Base-by-base conservation (phyloP, 768 basidiomycete species). In the Zangia roseola region DNA sequence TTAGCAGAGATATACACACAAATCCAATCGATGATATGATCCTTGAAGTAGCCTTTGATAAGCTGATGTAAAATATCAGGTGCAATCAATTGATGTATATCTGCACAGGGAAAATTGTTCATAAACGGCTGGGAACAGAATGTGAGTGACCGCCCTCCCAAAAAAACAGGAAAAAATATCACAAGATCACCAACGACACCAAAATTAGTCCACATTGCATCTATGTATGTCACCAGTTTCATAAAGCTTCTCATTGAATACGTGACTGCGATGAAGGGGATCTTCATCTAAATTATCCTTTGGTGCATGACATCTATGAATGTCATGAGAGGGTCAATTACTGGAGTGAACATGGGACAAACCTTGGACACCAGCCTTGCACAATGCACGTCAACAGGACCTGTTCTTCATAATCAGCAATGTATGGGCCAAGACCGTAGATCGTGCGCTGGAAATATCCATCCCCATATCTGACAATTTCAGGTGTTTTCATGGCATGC, bases 1-100 rank as follows among this genome's bases (percentile, higher is more conserved):
- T n/a, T n/a, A n/a, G n/a, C n/a, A n/a, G n/a, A n/a, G n/a, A n/a
- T n/a, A n/a, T n/a, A n/a, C n/a, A n/a, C n/a, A n/a, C n/a, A n/a
- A n/a, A 69, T 54, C 70, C 71, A 71, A 1, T 47, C 45, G 0
- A 72, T 65, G 1, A 71, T 39, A 38, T 72, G 69, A 35, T 72
- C 69, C 31, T 70, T 65, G 58, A 70, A 71, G 1, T 52, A 46
- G 0, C 69, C 69, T 43, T 68, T 70, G 45, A 69, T 61, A 0
- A 69, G 13, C 50, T 69, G 65, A 51, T 67, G 68, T 1, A 70
- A 52, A 0, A 70, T 46, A 38, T 69, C 67, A 2, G 55, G 54
- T 2, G 64, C 17, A 0, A 71, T 44, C 0, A 69, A 47, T 21
- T 64, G 54, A 46, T 68, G 58, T 9, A 71, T 71, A 24, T 72